Conservation (phyloP, 306 rosid species). For the Rubus idaeus region DNA sequence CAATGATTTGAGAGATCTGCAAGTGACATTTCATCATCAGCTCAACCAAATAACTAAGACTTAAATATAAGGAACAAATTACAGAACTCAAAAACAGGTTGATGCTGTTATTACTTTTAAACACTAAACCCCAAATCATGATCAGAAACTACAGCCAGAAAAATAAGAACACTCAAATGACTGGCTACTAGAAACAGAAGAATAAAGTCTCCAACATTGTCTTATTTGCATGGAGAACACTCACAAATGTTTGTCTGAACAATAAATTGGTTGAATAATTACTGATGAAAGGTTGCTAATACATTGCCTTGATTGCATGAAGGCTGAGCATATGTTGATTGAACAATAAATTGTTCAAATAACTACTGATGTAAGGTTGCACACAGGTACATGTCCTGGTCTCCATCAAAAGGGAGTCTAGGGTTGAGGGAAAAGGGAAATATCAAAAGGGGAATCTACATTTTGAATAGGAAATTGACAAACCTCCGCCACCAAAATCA, state of each 20-base stretch:
- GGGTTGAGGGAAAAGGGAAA: constrained; percentile 3
- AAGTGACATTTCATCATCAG: constrained; percentile 34
- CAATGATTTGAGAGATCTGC: constrained; percentile 72
- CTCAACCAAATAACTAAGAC: constrained; percentile 22
- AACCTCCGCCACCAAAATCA: constrained; percentile 68
- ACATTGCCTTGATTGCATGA: too few species aligned
- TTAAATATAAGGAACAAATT: constrained; percentile 9
- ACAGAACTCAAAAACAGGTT: constrained; percentile 11
- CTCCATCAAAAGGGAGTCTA: constrained; percentile 7
- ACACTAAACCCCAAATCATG: neutral
- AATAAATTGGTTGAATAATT: neutral
- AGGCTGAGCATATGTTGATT: too few species aligned
- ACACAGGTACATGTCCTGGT: neutral
- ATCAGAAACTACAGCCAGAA: neutral
- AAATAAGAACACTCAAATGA: constrained; percentile 1
- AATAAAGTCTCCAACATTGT: constrained; percentile 19
- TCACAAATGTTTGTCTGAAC: neutral
- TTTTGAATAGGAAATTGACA: constrained; percentile 23
- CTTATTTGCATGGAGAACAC: neutral
- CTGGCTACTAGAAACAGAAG: constrained; percentile 14
- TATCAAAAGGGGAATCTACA: constrained; percentile 5
- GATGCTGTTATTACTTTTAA: constrained; percentile 8
- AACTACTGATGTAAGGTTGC: too few species aligned
- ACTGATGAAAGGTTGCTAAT: neutral
- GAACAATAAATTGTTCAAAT: too few species aligned